Evolutionary conservation across 2,329 filamentous ascomycete species (phyloP), one percentile per base, ranked within the genome.

Genomic region (Neophaeococcomyces aloes): DNA sequence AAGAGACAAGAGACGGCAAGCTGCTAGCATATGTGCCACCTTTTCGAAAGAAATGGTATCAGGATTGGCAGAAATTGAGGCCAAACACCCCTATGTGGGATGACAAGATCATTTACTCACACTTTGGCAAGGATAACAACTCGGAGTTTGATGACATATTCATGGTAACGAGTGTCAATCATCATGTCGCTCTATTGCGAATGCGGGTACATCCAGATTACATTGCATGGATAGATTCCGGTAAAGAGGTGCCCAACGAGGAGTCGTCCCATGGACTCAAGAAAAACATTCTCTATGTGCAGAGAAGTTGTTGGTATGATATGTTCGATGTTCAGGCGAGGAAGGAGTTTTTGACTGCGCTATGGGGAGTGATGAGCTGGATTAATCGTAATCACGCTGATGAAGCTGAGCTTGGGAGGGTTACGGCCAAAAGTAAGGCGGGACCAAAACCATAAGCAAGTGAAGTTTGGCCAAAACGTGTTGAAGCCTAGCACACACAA

Each of bases 131-230:
- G 38, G 43, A 17, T 13, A 32, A 39, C 15, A 38, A 33, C 13
- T 37, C 46, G 25, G 36, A 53, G 21, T 48, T 39, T n/a, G 25
- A 53, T 19, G 53, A 79, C 74, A 68, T 79, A 40, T 79, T 75
- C 59, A 70, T 79, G 66, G 54, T 79, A 37, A 79, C 76, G 10
- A 74, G 74, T 18, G 63, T 79, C 49, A 79, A 79, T 56, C 76
- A 78, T 59, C 77, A 81, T 52, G 65, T 79, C 48, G 69, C 72
- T 44, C 69, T 81, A 37, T 57, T 80, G 41, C 75, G 74, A 51
- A 63, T 80, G 37, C 71, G 68, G 25, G 66, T 80, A 34, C 75
- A 79, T 56, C 61, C 62, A 18, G 62, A 66, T 15, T 80, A 80
- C 56, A 56, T 78, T 27, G 67, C 72, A n/a, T 69, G 69, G 50